These are phyloP conservation scores for Colletotrichum sublineola DNA, from an alignment of 2,329 filamentous ascomycete genomes.

Conservation along the genomic window DNA sequence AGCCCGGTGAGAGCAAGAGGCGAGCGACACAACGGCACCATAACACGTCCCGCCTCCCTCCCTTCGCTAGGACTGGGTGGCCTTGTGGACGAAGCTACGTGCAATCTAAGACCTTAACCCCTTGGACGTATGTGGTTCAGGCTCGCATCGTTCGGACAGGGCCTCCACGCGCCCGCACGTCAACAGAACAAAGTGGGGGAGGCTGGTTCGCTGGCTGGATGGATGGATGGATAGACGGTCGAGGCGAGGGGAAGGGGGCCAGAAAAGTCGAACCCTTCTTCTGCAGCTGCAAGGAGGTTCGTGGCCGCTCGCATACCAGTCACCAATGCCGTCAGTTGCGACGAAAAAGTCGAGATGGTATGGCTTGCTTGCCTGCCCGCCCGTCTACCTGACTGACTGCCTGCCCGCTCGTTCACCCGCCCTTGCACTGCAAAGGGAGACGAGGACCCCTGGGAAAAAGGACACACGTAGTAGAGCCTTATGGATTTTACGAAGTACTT, in stretches of 20 bases:
- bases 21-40: conserved; percentile 18
- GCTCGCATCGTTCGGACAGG: conserved; percentile 24
- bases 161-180: conserved; percentile 38
- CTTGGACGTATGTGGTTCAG: conserved; percentile 4
- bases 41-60: background rate
- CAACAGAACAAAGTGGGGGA: conserved; percentile 19
- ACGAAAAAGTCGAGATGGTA: conserved; percentile 21
- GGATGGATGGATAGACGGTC: background rate
- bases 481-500: background rate
- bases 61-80: conserved; percentile 6
- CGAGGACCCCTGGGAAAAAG: conserved; percentile 23
- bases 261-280: conserved; percentile 16
- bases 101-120: conserved; percentile 35
- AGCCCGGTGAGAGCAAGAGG: conserved; percentile 27
- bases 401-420: no score
- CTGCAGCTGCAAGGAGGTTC: conserved; percentile 35
- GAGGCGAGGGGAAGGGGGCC: background rate
- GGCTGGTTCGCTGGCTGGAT: background rate
- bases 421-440: conserved; percentile 23
- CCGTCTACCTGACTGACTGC: no score
- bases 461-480: conserved; percentile 12
- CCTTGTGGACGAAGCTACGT: conserved; percentile 13
- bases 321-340: conserved; percentile 15
- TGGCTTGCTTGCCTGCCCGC: background rate
- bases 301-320: background rate